A percentile compares a stretch with the other conserved stretches of the same genome.
These are phyloP conservation scores for Rhizopogon vulgaris DNA, from an alignment of 768 basidiomycete species.

Conservation along the genomic window DNA sequence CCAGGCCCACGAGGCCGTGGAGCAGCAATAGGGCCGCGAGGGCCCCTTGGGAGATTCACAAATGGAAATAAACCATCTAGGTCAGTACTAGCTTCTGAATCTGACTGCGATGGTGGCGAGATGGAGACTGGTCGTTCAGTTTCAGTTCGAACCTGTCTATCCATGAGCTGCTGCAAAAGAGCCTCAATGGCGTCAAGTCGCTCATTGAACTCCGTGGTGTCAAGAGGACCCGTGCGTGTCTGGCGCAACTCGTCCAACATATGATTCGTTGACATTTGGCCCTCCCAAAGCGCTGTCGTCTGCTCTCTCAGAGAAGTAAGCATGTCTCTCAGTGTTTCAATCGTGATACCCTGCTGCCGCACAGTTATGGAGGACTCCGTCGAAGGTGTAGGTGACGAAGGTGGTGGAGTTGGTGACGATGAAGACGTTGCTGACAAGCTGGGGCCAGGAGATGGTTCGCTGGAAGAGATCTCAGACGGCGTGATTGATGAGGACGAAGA, in stretches of 20 bases:
- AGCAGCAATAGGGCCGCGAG: conserved; percentile 34
- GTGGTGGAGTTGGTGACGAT: conserved; percentile 29
- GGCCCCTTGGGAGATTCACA: conserved; percentile 21
- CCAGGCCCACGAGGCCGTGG: conserved; percentile 38
- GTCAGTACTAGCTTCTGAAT: conserved; percentile 23
- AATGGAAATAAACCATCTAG: conserved; percentile 20
- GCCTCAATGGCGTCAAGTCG: conserved; percentile 22
- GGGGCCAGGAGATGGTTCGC: conserved; percentile 28
- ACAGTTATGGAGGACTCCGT: conserved; percentile 33
- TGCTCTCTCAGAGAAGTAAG: conserved; percentile 55
- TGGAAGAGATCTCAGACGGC: conserved; percentile 28
- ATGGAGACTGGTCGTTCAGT: conserved; percentile 4
- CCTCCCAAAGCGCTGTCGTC: conserved; percentile 52
- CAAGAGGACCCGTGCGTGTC: conserved; percentile 31
- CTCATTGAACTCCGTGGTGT: conserved; percentile 34
- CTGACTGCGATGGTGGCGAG: conserved; percentile 19
- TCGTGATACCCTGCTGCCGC: conserved; percentile 26
- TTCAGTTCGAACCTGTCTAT: conserved; percentile 5
- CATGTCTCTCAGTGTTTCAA: conserved; percentile 45
- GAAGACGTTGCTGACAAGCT: conserved; percentile 35
- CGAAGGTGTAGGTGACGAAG: conserved; percentile 31
- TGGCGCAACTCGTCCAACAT: conserved; percentile 58
- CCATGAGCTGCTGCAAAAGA: conserved; percentile 12
- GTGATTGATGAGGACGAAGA: conserved; percentile 22
- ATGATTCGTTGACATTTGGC: conserved; percentile 54